Percentiles rank a stretch among this genome's conserved stretches.
These are phyloP conservation scores for Hypoxylon subgilvum DNA, from an alignment of 495 filamentous ascomycete species.

Conservation along the genomic window DNA sequence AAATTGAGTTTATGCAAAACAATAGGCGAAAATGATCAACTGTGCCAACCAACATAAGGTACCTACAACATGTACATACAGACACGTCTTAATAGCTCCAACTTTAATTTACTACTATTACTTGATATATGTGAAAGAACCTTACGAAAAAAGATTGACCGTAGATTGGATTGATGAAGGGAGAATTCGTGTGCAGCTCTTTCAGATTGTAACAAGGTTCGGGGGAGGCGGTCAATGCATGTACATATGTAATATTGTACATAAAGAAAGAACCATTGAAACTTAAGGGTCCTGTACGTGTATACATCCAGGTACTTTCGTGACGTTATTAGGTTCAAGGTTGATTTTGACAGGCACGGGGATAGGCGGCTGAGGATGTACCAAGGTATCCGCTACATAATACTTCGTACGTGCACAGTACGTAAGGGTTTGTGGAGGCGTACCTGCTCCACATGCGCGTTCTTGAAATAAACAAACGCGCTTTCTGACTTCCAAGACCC, in stretches of 20 bases:
- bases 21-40: too few species aligned
- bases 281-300: not conserved
- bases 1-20: not conserved
- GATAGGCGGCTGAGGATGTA: slow-evolving; percentile 5
- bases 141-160: too few species aligned
- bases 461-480: slow-evolving; percentile 41
- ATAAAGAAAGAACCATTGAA: too few species aligned
- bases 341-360: slow-evolving; percentile 9
- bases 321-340: slow-evolving; percentile 20
- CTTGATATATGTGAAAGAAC: too few species aligned
- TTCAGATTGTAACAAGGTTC: too few species aligned
- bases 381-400: too few species aligned
- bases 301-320: not conserved
- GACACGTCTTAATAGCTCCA: too few species aligned
- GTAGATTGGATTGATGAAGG: too few species aligned
- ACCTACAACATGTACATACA: too few species aligned
- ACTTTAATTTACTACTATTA: too few species aligned
- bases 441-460: slow-evolving; percentile 27
- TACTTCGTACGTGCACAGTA: too few species aligned
- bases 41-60: too few species aligned
- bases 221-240: not conserved
- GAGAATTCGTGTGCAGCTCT: not conserved
- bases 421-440: slow-evolving; percentile 31
- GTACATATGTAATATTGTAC: not conserved
- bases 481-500: slow-evolving; percentile 14